A percentile compares a stretch with the other conserved stretches of the same genome.
Conservation (phyloP, 495 filamentous ascomycete species). For the Lasiosphaeriaceae sp. region DNA sequence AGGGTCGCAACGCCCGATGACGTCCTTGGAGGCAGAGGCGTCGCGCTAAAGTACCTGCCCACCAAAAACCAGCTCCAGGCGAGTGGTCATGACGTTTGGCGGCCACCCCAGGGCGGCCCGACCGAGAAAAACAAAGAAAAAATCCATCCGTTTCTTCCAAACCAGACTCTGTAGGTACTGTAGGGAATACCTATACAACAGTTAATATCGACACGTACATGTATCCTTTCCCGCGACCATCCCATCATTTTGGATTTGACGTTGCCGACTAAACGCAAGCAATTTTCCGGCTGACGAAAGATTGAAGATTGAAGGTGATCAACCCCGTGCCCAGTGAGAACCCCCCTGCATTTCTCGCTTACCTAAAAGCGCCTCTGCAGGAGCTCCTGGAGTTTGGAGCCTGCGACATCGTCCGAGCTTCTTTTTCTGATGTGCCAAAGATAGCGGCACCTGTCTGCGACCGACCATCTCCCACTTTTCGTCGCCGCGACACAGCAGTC, state of each 20-base stretch:
- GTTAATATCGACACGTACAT: too few relatives aligned
- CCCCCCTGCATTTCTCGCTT: conserved; percentile 4
- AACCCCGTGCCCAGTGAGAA: too few relatives aligned
- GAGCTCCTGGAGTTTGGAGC: conserved; percentile 1
- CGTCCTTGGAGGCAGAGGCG: conserved; percentile 13
- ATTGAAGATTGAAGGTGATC: too few relatives aligned
- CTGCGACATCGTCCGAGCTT: conserved; percentile 18
- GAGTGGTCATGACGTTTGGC: background rate
- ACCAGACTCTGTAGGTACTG: too few relatives aligned
- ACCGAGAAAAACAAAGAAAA: too few relatives aligned
- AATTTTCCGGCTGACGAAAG: background rate
- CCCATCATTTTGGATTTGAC: background rate
- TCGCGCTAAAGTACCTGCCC: conserved; percentile 2
- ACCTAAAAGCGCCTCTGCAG: background rate
- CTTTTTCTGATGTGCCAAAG: background rate
- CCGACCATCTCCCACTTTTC: conserved; percentile 4
- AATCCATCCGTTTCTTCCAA: too few relatives aligned
- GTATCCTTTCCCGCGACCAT: too few relatives aligned
- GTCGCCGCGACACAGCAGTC: background rate
- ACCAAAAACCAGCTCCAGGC: background rate
- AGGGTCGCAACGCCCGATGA: conserved; percentile 8
- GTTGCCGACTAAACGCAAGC: background rate
- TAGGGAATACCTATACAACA: too few relatives aligned
- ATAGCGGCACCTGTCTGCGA: conserved; percentile 11
- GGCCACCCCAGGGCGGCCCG: too few relatives aligned